These are phyloP conservation scores for Saturnispora serradocipensis DNA, from an alignment of 805 yeast species.

Conservation along the genomic window DNA sequence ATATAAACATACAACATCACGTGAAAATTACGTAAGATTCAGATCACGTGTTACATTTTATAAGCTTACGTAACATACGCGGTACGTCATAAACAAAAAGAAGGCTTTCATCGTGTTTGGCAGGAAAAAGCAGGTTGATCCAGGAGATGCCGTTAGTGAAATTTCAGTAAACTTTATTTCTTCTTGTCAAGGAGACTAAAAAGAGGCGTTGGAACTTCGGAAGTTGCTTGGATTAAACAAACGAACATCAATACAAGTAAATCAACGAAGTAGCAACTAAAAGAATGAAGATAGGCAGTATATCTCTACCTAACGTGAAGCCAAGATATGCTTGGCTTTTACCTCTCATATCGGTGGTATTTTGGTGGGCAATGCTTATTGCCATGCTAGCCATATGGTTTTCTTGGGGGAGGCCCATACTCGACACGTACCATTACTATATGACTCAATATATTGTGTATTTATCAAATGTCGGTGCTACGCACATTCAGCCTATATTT, in stretches of 20 bases:
- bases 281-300: constrained; percentile 11
- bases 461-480: constrained; percentile 83
- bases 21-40: background rate
- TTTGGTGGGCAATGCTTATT: constrained; percentile 89
- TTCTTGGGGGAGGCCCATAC: constrained; percentile 67
- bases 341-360: constrained; percentile 57
- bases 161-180: background rate
- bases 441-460: constrained; percentile 38
- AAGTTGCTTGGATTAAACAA: background rate
- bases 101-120: background rate
- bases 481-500: constrained; percentile 75
- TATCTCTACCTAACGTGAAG: constrained; percentile 18
- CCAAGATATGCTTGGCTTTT: constrained; percentile 29
- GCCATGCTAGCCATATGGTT: constrained; percentile 76
- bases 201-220: background rate
- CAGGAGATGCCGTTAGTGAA: background rate
- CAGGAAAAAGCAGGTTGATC: background rate
- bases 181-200: background rate
- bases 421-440: constrained; percentile 44
- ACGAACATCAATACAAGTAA: background rate
- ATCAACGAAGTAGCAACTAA: background rate
- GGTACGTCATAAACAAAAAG: background rate
- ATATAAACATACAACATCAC: background rate
- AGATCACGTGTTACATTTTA: background rate
- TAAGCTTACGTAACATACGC: constrained; percentile 1